Conservation (phyloP, 768 basidiomycete genomes). For the Sistotremastrum suecicum region DNA sequence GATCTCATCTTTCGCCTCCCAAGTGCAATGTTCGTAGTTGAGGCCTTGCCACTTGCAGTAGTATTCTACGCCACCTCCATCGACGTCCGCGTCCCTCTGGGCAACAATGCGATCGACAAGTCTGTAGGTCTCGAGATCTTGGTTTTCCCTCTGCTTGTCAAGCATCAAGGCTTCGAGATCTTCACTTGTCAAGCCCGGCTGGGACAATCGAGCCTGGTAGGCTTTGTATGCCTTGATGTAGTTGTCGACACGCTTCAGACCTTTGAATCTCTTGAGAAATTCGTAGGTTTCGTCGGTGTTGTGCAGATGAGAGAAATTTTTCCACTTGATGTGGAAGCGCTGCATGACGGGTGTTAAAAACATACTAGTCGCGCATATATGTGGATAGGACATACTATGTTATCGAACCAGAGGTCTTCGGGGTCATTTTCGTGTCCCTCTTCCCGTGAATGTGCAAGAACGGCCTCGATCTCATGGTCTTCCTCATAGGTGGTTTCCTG, state of each 20-base stretch:
- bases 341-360: conserved; percentile 19
- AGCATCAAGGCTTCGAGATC: conserved; percentile 82
- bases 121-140: conserved; percentile 83
- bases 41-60: conserved; percentile 96
- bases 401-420: conserved; percentile 76
- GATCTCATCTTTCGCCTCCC: conserved; percentile 80
- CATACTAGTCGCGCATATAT: background rate
- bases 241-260: conserved; percentile 95
- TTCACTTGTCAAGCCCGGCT: conserved; percentile 63
- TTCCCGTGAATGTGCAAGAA: conserved; percentile 76
- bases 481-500: conserved; percentile 39
- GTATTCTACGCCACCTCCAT: conserved; percentile 50
- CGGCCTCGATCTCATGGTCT: conserved; percentile 83
- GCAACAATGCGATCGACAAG: conserved; percentile 84
- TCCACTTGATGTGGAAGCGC: conserved; percentile 99
- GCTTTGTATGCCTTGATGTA: conserved; percentile 86
- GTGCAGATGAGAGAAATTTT: conserved; percentile 93
- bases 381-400: conserved; percentile 43
- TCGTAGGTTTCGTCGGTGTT: conserved; percentile 99
- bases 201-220: conserved; percentile 51
- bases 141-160: conserved; percentile 81
- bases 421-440: conserved; percentile 64
- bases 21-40: conserved; percentile 90
- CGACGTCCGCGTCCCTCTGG: conserved; percentile 48
- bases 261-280: conserved; percentile 89